Evolutionary conservation across 1,284 basidiomycete species (phyloP), one percentile per base, ranked within the genome.

Genomic region (Moniliophthora roreri): DNA sequence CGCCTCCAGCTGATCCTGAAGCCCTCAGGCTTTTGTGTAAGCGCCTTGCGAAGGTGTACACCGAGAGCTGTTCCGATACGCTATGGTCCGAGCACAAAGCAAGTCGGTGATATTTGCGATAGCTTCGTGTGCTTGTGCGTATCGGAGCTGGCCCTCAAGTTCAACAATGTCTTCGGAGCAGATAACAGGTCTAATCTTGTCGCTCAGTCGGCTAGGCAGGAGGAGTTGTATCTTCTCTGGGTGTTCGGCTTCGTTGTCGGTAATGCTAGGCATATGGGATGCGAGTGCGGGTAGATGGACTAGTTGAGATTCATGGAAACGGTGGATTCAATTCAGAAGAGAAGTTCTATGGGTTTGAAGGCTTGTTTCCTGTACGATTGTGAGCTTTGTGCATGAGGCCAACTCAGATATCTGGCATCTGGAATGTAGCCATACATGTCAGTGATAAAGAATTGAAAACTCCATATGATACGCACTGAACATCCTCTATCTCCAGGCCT

Each of bases 381-480:
- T 20, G 9, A 44, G 21, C 4, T 44, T 44, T 23, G 16, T 13
- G 41, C 41, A 16, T 8, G 11, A 21, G 11, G n/a, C 13, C 21
- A 44, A 18, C 16, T 9, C 21, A 4, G 8, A 23, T 24, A 8
- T 20, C 16, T 21, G 21, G 16, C 66, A 1, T 63, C 67, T 21
- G 58, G 59, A 0, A 63, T 23, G 72, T n/a, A n/a, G n/a, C n/a
- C n/a, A 59, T 0, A 58, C 51, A 28, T 59, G 62, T 52, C 73
- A 69, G 44, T 61, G 57, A 0, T 55, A 51, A 21, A 53, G 28
- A n/a, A n/a, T n/a, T n/a, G 15, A 64, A 48, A 15, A 54, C 46
- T n/a, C n/a, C n/a, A n/a, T n/a, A n/a, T n/a, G n/a, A n/a, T n/a
- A n/a, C 7, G n/a, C 1, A 16, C 60, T 51, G 24, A 62, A 62